Conservation (phyloP, 2,329 filamentous ascomycete genomes). For the Hortaea sp. region DNA sequence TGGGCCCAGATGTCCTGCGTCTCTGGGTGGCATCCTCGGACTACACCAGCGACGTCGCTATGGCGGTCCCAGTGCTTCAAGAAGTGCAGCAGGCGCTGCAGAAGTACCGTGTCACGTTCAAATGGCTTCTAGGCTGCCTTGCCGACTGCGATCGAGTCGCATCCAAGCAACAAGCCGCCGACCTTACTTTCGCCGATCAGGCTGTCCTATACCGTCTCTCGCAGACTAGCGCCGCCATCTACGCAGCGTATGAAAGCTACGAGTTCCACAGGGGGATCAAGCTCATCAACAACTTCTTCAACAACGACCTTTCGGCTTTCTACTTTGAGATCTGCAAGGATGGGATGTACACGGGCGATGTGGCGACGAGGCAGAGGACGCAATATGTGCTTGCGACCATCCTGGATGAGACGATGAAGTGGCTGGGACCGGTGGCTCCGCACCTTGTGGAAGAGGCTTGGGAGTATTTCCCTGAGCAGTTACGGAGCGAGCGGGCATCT, state of each 20-base stretch:
- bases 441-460: constrained; percentile 81
- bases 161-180: constrained; percentile 3
- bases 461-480: constrained; percentile 55
- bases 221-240: constrained; percentile 55
- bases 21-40: constrained; percentile 89
- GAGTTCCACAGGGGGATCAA: constrained; percentile 75
- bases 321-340: constrained; percentile 93
- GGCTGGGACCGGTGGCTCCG: constrained; percentile 73
- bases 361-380: constrained; percentile 48
- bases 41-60: constrained; percentile 77
- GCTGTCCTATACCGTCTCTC: constrained; percentile 68
- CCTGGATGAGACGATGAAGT: constrained; percentile 61
- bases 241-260: constrained; percentile 55
- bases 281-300: constrained; percentile 69
- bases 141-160: constrained; percentile 29
- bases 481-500: constrained; percentile 13
- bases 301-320: constrained; percentile 76
- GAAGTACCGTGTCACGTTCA: constrained; percentile 83
- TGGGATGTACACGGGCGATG: constrained; percentile 73
- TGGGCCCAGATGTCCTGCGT: constrained; percentile 79
- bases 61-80: constrained; percentile 68
- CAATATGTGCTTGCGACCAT: constrained; percentile 52
- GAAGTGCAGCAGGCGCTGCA: constrained; percentile 66
- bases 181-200: constrained; percentile 41
- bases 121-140: constrained; percentile 71